Percentiles rank a stretch among this genome's conserved stretches.
Conservation (phyloP, 352 stramenopile genomes). For the Globisporangium ultimum region DNA sequence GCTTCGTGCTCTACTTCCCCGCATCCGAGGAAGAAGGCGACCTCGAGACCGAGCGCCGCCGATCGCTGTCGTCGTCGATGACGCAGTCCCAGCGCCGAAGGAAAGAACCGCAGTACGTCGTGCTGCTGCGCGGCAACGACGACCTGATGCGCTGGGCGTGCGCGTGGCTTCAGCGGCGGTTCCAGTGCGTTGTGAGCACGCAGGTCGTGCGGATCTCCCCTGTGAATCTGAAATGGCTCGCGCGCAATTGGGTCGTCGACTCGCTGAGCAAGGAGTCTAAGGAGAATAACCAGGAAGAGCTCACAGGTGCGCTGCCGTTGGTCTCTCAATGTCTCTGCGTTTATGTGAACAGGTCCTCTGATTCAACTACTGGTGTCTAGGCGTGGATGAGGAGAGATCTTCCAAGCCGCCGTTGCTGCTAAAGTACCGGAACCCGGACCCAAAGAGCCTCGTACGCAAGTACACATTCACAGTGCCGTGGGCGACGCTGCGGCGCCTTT, state of each 20-base stretch:
- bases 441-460: constrained; percentile 34
- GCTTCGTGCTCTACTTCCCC: constrained; percentile 69
- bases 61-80: constrained; percentile 5
- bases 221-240: constrained; percentile 48
- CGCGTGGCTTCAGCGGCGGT: constrained; percentile 66
- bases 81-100: constrained; percentile 20
- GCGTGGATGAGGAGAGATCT: no score
- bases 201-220: constrained; percentile 45
- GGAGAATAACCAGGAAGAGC: neutral
- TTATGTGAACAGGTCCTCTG: neutral
- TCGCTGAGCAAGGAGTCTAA: constrained; percentile 24
- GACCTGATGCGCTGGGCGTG: constrained; percentile 50
- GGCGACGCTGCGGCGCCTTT: constrained; percentile 39
- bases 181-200: constrained; percentile 62
- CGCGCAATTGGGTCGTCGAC: constrained; percentile 41
- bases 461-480: constrained; percentile 67
- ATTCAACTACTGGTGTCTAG: neutral
- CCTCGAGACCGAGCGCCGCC: constrained; percentile 8
- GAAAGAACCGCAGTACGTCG: constrained; percentile 46
- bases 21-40: constrained; percentile 25
- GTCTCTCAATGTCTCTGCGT: neutral
- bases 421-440: constrained; percentile 42
- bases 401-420: constrained; percentile 37
- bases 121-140: constrained; percentile 57
- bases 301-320: neutral